Conservation (phyloP, 495 filamentous ascomycete genomes). For the Staphylotrichum longicolle region DNA sequence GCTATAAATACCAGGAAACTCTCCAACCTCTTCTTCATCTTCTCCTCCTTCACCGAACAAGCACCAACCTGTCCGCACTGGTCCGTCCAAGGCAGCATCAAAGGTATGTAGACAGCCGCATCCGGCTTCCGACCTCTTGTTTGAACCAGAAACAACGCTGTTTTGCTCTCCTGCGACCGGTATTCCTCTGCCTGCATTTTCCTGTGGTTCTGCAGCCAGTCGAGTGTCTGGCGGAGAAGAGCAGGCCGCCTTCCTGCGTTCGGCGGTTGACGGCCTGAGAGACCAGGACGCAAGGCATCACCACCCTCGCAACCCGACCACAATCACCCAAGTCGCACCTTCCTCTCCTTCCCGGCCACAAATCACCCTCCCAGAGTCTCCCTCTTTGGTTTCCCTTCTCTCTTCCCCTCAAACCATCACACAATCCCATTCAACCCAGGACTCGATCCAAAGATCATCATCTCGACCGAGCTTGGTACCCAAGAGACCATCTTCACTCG, state of each 20-base stretch:
- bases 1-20: not conserved
- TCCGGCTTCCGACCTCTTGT: not conserved
- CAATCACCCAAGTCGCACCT: constrained; percentile 10
- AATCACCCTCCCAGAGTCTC: not conserved
- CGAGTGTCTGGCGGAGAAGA: constrained; percentile 1
- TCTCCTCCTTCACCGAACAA: constrained; percentile 2
- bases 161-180: not conserved
- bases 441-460: not conserved
- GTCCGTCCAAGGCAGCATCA: not conserved
- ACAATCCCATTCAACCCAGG: constrained; percentile 6
- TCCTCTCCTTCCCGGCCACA: constrained; percentile 7
- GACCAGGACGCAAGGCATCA: constrained; percentile 11
- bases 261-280: constrained; percentile 8
- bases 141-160: not conserved
- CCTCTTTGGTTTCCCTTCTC: not conserved
- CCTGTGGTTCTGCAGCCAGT: not conserved
- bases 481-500: not conserved
- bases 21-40: not conserved
- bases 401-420: constrained; percentile 3
- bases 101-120: not conserved
- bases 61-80: not conserved
- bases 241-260: too few species aligned
- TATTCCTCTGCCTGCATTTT: too few species aligned
- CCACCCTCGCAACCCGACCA: not conserved
- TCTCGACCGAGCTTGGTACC: constrained; percentile 1